Percentiles rank a stretch among this genome's conserved stretches.
Conservation (phyloP, 2,329 filamentous ascomycete species). For the Colletotrichum australisinense region DNA sequence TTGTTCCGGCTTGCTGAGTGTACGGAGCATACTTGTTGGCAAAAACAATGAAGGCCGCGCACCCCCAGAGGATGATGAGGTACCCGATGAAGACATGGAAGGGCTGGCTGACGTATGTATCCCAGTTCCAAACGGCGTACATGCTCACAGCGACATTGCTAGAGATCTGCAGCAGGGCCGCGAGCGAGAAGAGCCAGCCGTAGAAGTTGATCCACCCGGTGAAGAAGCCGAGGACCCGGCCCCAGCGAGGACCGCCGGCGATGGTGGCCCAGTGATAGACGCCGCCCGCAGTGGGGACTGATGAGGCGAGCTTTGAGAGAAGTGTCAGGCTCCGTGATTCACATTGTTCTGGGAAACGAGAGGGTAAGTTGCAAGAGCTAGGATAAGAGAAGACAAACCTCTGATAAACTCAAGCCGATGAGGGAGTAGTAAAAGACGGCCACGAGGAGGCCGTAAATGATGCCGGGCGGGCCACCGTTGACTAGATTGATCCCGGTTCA, state of each 20-base stretch:
- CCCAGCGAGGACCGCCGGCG: constrained; percentile 65
- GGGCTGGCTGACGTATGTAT: constrained; percentile 57
- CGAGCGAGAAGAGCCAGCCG: constrained; percentile 72
- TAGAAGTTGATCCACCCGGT: constrained; percentile 65
- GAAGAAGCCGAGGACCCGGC: constrained; percentile 61
- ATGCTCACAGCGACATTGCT: constrained; percentile 70
- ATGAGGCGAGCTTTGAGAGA: constrained; percentile 64
- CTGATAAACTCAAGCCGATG: constrained; percentile 53
- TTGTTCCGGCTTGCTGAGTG: constrained; percentile 62
- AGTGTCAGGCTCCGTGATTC: constrained; percentile 19
- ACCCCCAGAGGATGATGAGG: constrained; percentile 65
- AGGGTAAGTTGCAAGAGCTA: not conserved
- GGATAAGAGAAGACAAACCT: constrained; percentile 41
- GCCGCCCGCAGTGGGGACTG: constrained; percentile 68
- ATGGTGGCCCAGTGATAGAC: constrained; percentile 72
- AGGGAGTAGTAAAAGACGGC: constrained; percentile 56
- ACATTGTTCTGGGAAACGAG: not conserved
- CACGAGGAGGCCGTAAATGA: constrained; percentile 56
- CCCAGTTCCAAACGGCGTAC: constrained; percentile 69
- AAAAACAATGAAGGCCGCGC: constrained; percentile 64
- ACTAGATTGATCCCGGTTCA: constrained; percentile 41
- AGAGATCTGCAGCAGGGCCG: constrained; percentile 68
- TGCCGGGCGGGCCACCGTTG: constrained; percentile 54
- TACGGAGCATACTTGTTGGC: constrained; percentile 67
- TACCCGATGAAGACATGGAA: constrained; percentile 73